Percentiles rank a stretch among this genome's conserved stretches.
phyloP scores from a whole-genome alignment of 1,284 basidiomycete genomes.

The Leccinum fallax region DNA sequence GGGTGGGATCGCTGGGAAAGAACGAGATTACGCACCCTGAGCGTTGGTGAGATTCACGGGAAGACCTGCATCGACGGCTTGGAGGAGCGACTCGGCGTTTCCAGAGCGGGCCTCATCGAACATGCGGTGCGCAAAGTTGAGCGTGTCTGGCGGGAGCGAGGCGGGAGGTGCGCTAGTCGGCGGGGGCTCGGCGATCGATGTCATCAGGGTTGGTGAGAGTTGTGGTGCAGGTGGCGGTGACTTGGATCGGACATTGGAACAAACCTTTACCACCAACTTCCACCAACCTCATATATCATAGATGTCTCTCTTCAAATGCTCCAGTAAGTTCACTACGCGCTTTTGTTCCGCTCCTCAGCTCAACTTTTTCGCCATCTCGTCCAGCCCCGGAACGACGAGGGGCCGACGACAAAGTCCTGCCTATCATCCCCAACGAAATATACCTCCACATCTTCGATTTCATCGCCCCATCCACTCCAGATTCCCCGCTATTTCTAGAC shows the following conservation, averaged over 20 bases:
- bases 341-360: neutral
- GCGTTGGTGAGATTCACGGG: slow-evolving; percentile 80
- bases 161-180: neutral
- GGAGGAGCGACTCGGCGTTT: slow-evolving; percentile 50
- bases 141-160: slow-evolving; percentile 46
- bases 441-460: neutral
- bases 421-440: neutral
- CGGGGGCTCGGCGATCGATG: neutral
- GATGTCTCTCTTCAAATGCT: neutral
- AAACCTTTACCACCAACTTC: too few relatives aligned
- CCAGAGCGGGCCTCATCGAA: slow-evolving; percentile 77
- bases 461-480: neutral
- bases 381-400: neutral
- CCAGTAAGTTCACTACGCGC: neutral
- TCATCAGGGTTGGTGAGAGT: neutral
- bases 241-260: too few relatives aligned
- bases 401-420: neutral
- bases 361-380: neutral
- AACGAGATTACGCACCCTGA: slow-evolving; percentile 48
- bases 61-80: slow-evolving; percentile 72
- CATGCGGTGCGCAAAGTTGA: slow-evolving; percentile 74
- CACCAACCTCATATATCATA: too few relatives aligned
- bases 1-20: neutral
- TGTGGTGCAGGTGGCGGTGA: too few relatives aligned
- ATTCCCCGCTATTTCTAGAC: neutral